phyloP scores from a whole-genome alignment of 1,284 basidiomycete genomes.

The Mycena sp. region DNA sequence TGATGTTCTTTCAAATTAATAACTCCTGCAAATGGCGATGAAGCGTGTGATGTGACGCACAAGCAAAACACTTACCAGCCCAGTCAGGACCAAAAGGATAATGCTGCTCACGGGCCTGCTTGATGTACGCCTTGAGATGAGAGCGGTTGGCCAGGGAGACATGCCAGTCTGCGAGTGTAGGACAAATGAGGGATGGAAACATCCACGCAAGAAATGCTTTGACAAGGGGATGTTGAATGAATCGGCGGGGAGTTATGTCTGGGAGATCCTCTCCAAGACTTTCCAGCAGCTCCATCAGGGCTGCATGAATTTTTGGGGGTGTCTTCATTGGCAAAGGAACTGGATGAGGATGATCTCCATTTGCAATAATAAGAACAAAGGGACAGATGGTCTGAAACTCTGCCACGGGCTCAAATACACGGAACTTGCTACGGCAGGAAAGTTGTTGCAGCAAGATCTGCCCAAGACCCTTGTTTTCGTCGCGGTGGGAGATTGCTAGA shows the following conservation, averaged over 20 bases:
- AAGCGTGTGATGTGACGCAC: no score
- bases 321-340: slow-evolving; percentile 5
- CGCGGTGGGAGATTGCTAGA: slow-evolving; percentile 1
- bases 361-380: neutral
- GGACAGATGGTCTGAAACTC: neutral
- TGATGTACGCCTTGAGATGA: neutral
- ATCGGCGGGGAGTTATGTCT: neutral
- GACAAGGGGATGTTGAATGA: slow-evolving; percentile 8
- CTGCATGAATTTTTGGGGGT: neutral
- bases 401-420: neutral
- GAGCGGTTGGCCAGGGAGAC: slow-evolving; percentile 1
- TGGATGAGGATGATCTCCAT: neutral
- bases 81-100: slow-evolving; percentile 9
- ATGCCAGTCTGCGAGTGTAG: slow-evolving; percentile 5
- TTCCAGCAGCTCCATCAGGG: neutral
- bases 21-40: no score
- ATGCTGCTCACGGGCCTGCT: neutral
- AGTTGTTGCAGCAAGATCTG: neutral
- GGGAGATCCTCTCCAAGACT: neutral
- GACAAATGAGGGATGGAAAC: neutral
- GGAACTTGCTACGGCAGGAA: neutral
- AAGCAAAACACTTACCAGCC: neutral
- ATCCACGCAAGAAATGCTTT: neutral
- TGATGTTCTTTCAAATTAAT: neutral
- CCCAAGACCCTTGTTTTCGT: neutral